A percentile compares a stretch with the other conserved stretches of the same genome.
Conservation (phyloP, 495 filamentous ascomycete species). For the Neurospora tetraspora region DNA sequence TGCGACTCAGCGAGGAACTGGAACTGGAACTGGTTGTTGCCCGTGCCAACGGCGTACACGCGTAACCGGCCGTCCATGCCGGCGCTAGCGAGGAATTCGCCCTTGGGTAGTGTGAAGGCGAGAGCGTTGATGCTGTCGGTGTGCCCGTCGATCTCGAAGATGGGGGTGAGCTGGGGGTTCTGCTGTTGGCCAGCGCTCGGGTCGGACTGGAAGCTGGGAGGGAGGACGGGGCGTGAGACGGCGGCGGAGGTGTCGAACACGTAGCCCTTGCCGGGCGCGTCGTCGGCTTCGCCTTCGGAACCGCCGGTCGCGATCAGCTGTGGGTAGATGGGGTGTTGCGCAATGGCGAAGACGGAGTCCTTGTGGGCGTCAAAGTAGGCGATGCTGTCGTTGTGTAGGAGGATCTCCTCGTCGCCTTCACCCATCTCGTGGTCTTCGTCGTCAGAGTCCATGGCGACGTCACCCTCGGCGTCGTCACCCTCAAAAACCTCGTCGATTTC, state of each 20-base stretch:
- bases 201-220: slow-evolving; percentile 57
- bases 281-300: slow-evolving; percentile 65
- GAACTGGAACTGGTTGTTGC: slow-evolving; percentile 65
- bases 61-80: slow-evolving; percentile 74
- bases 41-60: slow-evolving; percentile 55
- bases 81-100: slow-evolving; percentile 75
- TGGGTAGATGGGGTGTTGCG: slow-evolving; percentile 74
- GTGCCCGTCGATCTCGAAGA: slow-evolving; percentile 73
- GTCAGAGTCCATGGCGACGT: slow-evolving; percentile 64
- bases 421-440: slow-evolving; percentile 37
- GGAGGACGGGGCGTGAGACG: slow-evolving; percentile 33
- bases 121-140: slow-evolving; percentile 84
- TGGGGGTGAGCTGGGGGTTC: slow-evolving; percentile 44
- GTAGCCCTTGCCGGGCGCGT: slow-evolving; percentile 54
- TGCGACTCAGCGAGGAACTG: slow-evolving; percentile 54
- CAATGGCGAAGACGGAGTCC: slow-evolving; percentile 86
- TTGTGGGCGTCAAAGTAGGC: slow-evolving; percentile 85
- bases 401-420: slow-evolving; percentile 61
- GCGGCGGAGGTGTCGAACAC: slow-evolving; percentile 64
- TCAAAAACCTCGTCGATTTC: slow-evolving; percentile 45
- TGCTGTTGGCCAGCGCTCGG: slow-evolving; percentile 50
- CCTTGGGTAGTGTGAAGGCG: slow-evolving; percentile 69
- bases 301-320: slow-evolving; percentile 80
- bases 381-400: slow-evolving; percentile 76
- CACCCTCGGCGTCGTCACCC: slow-evolving; percentile 52